A percentile compares a stretch with the other conserved stretches of the same genome.
Evolutionary conservation across 192 early-diverging fungal genomes (phyloP).

Genomic region (Backusella tarrabulga): DNA sequence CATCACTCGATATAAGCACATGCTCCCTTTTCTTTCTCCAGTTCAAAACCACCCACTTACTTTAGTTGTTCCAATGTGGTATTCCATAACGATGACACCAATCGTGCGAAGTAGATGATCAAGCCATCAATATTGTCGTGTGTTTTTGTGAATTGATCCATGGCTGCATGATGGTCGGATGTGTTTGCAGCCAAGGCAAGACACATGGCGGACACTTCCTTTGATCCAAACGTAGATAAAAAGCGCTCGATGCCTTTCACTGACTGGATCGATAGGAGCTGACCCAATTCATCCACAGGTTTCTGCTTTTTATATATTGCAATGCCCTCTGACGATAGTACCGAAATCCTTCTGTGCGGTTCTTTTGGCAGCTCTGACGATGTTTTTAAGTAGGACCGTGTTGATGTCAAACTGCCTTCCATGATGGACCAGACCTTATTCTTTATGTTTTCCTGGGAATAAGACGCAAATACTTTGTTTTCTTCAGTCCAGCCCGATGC

Average conservation of each 20-base stretch:
- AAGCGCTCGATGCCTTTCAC: neutral
- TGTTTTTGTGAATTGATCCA: neutral
- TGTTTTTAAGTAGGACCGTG: neutral
- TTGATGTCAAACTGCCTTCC: neutral
- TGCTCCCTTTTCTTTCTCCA: neutral
- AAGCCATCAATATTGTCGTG: neutral
- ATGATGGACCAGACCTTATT: constrained; percentile 1
- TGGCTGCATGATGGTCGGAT: no score
- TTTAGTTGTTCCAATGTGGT: neutral
- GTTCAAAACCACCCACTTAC: neutral
- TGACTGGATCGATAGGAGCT: neutral
- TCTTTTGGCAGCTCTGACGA: neutral
- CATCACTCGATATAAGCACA: neutral
- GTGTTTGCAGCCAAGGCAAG: neutral
- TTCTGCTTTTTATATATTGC: neutral
- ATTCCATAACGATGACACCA: neutral
- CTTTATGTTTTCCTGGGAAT: neutral
- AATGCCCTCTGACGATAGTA: neutral
- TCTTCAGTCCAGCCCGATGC: neutral
- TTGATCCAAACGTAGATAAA: neutral
- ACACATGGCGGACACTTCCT: neutral
- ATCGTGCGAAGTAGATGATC: neutral
- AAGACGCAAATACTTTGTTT: neutral
- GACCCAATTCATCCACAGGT: neutral
- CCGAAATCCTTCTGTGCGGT: neutral